Evolutionary conservation across 495 filamentous ascomycete species (phyloP), one percentile per base, ranked within the genome.

Genomic region (Cercophora sp.): DNA sequence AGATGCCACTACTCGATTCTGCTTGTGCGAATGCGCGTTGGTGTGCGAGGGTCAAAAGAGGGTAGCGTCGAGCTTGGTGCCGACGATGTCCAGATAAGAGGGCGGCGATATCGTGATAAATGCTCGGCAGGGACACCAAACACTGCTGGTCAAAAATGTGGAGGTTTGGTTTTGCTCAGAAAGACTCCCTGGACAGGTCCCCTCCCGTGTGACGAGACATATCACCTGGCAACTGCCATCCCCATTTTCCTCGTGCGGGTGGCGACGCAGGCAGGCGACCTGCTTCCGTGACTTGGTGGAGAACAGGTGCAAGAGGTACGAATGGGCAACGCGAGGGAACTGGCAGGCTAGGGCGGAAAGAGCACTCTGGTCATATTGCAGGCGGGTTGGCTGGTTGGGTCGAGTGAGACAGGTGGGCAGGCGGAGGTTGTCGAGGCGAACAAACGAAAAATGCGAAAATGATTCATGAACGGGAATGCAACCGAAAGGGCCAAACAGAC

Each of bases 161-260:
- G n/a, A n/a, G n/a, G n/a, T n/a, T n/a, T n/a, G n/a, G n/a, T n/a
- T n/a, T n/a, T n/a, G n/a, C n/a, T n/a, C n/a, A n/a, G n/a, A n/a
- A n/a, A n/a, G n/a, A n/a, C n/a, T n/a, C n/a, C n/a, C n/a, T n/a
- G n/a, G 8, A 27, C 24, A 39, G 36, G 4, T 18, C n/a, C 36
- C n/a, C 9, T 13, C 13, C 23, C 20, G 36, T 43, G 25, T 51
- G 22, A 51, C 19, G n/a, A 22, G 23, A 29, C 18, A 31, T 39
- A 55, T 55, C 48, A 41, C 48, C 48, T 34, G 48, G 35, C 36
- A 20, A 22, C n/a, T 26, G 48, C 48, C 48, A 31, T 41, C 8
- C 24, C 48, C 36, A 51, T 23, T 23, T 51, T 26, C 36, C 37
- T 20, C 20, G 36, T 51, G 48, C 29, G 20, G 48, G 24, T 27